Base-by-base conservation (phyloP, 192 early-diverging fungal species). In the Coemansia umbellata region DNA sequence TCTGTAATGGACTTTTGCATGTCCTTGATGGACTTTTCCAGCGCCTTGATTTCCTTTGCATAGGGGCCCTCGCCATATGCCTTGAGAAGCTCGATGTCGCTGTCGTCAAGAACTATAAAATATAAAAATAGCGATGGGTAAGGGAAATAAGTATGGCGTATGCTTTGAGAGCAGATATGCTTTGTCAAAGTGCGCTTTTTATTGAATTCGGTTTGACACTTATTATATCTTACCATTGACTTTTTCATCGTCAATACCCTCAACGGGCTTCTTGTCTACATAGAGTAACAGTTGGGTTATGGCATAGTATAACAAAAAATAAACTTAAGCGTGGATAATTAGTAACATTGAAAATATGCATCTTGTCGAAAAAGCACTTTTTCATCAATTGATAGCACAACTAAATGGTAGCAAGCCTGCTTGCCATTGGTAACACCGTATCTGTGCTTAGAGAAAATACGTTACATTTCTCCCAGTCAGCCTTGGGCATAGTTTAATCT, bases 1-100 rank as follows among this genome's bases (percentile, higher is more conserved):
- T 99, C 95, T 72, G 94, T 98, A 58, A 99, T 94, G 22, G 91
- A 81, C 82, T 98, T 98, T 78, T 99, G 97, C 21, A 87, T 83
- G 43, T 98, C 97, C 79, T 93, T 95, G 60, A 99, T 98, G 32
- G 95, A 92, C 47, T 81, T 82, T 58, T 98, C 97, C 27, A 95
- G 84, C 50, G 85, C 85, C 70, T 92, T 95, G 57, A 99, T 84
- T 54, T 98, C 93, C 54, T 87, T 87, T 15, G 93, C 93, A 53
- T 99, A 99, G 26, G 97, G 91, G 21, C 97, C 97, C 82, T 94
- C 92, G 44, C 97, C 97, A 65, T 99, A 99, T 4, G 75, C 67
- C 45, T 78, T 78, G 53, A 73, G 66, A 21, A 70, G 66, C 37
- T 69, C 69, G 50, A 80, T 80, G 37, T 64, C 70, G 58, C 63